Conservation (phyloP, 2,329 filamentous ascomycete genomes). For the Penicillium glabrum region DNA sequence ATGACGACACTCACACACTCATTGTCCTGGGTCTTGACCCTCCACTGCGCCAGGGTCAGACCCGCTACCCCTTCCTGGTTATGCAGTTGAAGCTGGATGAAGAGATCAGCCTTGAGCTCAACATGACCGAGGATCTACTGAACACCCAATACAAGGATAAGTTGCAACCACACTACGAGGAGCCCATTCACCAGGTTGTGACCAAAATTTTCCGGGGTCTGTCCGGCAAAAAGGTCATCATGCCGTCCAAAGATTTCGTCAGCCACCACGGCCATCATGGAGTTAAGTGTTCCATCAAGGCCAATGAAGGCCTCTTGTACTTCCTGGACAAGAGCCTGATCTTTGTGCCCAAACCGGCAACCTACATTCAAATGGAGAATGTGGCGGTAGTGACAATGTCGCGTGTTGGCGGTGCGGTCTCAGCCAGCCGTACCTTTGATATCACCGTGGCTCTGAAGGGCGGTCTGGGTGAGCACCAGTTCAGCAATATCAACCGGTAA, state of each 20-base stretch:
- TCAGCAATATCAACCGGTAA: constrained; percentile 95
- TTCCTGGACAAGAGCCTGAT: constrained; percentile 98
- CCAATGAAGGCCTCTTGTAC: constrained; percentile 95
- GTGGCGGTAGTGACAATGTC: constrained; percentile 91
- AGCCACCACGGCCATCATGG: constrained; percentile 91
- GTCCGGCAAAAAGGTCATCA: constrained; percentile 91
- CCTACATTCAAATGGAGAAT: constrained; percentile 94
- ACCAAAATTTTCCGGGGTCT: constrained; percentile 93
- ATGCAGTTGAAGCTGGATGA: constrained; percentile 99
- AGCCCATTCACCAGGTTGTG: constrained; percentile 88
- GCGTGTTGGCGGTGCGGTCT: constrained; percentile 89
- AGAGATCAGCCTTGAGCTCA: constrained; percentile 92
- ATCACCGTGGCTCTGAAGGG: constrained; percentile 90
- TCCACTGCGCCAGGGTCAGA: constrained; percentile 93
- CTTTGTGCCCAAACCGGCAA: constrained; percentile 97
- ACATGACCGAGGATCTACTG: constrained; percentile 88
- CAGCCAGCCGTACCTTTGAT: constrained; percentile 92
- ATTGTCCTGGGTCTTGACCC: constrained; percentile 93
- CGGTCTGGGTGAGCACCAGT: constrained; percentile 85
- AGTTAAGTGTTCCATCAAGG: constrained; percentile 99
- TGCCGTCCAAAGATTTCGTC: constrained; percentile 89
- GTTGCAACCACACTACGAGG: constrained; percentile 85
- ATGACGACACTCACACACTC: constrained; percentile 95
- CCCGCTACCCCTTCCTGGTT: constrained; percentile 94
- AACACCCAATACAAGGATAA: constrained; percentile 87